Conservation (phyloP, 2,329 filamentous ascomycete genomes). For the Ambrosiella cleistominuta region DNA sequence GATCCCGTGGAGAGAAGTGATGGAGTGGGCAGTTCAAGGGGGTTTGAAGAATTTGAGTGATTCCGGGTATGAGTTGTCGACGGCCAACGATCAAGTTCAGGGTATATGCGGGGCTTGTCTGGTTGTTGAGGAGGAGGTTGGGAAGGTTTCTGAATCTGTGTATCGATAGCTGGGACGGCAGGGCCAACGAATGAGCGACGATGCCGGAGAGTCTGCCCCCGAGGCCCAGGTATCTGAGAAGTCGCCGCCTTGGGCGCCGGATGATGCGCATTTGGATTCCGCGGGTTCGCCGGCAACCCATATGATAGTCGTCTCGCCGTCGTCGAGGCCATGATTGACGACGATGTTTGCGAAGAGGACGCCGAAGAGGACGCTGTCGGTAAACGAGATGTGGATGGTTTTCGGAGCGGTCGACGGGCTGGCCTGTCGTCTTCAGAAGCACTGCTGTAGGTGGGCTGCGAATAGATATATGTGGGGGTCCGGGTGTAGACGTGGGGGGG, state of each 20-base stretch:
- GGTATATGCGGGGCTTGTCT: constrained; percentile 6
- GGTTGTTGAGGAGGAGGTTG: background rate
- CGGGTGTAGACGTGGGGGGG: background rate
- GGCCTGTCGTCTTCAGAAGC: background rate
- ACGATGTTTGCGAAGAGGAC: background rate
- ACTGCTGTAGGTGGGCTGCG: background rate
- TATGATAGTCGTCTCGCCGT: constrained; percentile 3
- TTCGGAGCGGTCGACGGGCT: background rate
- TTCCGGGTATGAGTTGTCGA: constrained; percentile 4
- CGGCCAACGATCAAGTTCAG: constrained; percentile 12
- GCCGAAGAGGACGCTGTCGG: background rate
- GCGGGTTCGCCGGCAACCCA: constrained; percentile 6
- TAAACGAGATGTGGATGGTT: background rate
- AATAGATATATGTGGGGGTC: background rate
- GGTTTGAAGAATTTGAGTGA: constrained; percentile 1
- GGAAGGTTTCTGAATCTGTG: background rate
- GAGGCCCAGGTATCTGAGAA: background rate
- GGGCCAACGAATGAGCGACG: background rate
- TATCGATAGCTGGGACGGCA: background rate
- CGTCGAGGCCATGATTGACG: background rate
- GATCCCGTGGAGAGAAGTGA: constrained; percentile 40
- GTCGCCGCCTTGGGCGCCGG: background rate
- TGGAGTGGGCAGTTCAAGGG: constrained; percentile 36
- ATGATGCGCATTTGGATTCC: background rate
- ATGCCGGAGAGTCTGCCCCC: background rate